phyloP scores from a whole-genome alignment of 2,329 filamentous ascomycete species.

The Ceratocystis smalleyi region DNA sequence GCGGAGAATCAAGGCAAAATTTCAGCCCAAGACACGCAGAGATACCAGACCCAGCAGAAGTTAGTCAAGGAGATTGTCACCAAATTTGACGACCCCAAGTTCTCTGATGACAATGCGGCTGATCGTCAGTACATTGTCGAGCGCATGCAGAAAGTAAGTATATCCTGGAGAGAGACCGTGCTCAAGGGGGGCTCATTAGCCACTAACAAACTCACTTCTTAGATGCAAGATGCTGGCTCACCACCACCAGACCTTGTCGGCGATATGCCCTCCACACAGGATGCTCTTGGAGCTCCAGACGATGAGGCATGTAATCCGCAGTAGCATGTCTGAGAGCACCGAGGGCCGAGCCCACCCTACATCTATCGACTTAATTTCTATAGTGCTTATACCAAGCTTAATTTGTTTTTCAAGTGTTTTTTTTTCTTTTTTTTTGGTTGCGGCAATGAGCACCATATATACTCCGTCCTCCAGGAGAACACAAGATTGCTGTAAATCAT shows the following conservation, averaged over 20 bases:
- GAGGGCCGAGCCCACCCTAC: background rate
- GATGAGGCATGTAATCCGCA: slow-evolving; percentile 45
- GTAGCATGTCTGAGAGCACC: slow-evolving; percentile 26
- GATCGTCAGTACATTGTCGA: slow-evolving; percentile 91
- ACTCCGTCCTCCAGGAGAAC: background rate
- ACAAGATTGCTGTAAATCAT: background rate
- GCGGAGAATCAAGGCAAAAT: slow-evolving; percentile 55
- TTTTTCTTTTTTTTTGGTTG: background rate
- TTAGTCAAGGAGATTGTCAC: slow-evolving; percentile 74
- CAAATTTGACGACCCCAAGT: slow-evolving; percentile 71
- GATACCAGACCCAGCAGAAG: slow-evolving; percentile 66
- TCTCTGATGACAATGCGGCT: slow-evolving; percentile 63
- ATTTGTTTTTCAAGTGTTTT: background rate
- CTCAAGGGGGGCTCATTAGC: no score
- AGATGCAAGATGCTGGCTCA: slow-evolving; percentile 95
- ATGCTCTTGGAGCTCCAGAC: slow-evolving; percentile 45
- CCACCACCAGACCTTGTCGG: slow-evolving; percentile 84
- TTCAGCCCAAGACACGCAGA: slow-evolving; percentile 54
- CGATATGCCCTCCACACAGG: slow-evolving; percentile 71
- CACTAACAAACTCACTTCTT: background rate
- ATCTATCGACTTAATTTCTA: background rate
- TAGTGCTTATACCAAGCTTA: background rate
- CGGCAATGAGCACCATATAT: background rate
- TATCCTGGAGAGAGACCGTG: slow-evolving; percentile 1
- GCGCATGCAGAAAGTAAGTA: slow-evolving; percentile 82